Evolutionary conservation across 2,329 filamentous ascomycete species (phyloP).

Genomic region (Mollisia scopiformis): DNA sequence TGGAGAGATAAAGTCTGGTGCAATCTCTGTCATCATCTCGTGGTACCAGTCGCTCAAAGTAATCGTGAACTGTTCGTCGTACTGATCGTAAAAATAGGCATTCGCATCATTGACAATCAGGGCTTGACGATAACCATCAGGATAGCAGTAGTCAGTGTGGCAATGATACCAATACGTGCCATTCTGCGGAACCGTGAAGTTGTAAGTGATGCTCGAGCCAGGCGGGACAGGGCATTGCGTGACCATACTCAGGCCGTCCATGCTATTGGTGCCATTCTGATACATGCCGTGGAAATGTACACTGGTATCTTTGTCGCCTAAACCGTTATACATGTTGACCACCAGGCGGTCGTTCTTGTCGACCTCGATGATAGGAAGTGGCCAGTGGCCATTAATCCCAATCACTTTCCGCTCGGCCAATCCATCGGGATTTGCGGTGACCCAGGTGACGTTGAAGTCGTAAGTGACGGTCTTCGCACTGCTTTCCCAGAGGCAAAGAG

Average conservation of each 20-base stretch:
- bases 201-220: slow-evolving; percentile 64
- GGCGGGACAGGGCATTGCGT: slow-evolving; percentile 69
- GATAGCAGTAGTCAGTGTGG: slow-evolving; percentile 2
- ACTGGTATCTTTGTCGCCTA: slow-evolving; percentile 61
- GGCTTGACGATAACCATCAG: slow-evolving; percentile 61
- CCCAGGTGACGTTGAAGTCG: slow-evolving; percentile 45
- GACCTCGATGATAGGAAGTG: slow-evolving; percentile 57
- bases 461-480: slow-evolving; percentile 35
- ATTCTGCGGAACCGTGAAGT: slow-evolving; percentile 67
- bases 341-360: slow-evolving; percentile 52
- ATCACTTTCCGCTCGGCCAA: slow-evolving; percentile 47
- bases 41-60: slow-evolving; percentile 62
- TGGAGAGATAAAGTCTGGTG: slow-evolving; percentile 65
- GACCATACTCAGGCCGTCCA: slow-evolving; percentile 69
- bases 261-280: slow-evolving; percentile 65
- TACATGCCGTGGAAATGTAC: slow-evolving; percentile 72
- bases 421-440: slow-evolving; percentile 41
- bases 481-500: neutral
- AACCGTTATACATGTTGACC: slow-evolving; percentile 51
- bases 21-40: slow-evolving; percentile 46
- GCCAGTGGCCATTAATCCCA: slow-evolving; percentile 64
- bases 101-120: slow-evolving; percentile 50
- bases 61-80: slow-evolving; percentile 43
- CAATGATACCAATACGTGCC: slow-evolving; percentile 73
- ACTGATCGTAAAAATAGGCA: neutral